Conservation (phyloP, 129 eudicot species). For the Chrysanthemum makinoi region DNA sequence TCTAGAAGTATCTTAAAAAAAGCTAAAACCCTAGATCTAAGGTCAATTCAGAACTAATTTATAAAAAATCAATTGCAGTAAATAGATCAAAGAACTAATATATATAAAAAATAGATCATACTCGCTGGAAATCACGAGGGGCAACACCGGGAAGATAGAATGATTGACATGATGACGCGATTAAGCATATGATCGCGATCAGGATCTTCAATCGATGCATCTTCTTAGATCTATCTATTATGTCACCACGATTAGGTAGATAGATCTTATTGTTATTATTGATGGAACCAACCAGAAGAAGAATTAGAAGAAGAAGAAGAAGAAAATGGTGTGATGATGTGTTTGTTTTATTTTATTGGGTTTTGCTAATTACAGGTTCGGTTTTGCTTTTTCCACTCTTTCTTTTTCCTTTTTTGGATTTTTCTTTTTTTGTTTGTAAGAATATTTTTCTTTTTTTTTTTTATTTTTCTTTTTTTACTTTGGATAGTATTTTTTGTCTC, state of each 20-base stretch:
- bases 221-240: slow-evolving; percentile 7
- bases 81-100: no score
- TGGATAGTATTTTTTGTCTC: no score
- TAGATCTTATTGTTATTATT: neutral
- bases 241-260: no score
- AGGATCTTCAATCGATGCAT: slow-evolving; percentile 25
- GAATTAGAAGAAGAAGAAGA: neutral
- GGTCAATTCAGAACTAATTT: no score
- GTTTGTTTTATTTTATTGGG: neutral
- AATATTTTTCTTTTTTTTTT: no score
- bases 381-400: slow-evolving; percentile 3
- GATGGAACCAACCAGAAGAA: neutral
- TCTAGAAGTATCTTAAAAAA: no score
- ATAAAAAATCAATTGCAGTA: no score
- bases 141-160: slow-evolving; percentile 97
- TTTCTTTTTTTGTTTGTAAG: neutral
- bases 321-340: neutral
- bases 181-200: slow-evolving; percentile 32
- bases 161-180: slow-evolving; percentile 31
- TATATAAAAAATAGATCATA: slow-evolving; percentile 15
- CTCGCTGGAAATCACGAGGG: slow-evolving; percentile 78
- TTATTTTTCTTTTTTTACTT: no score
- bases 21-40: no score
- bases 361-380: slow-evolving; percentile 20
- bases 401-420: neutral